A percentile compares a stretch with the other conserved stretches of the same genome.
phyloP scores from a whole-genome alignment of 176 grass and related monocot species.

The Cocos nucifera region DNA sequence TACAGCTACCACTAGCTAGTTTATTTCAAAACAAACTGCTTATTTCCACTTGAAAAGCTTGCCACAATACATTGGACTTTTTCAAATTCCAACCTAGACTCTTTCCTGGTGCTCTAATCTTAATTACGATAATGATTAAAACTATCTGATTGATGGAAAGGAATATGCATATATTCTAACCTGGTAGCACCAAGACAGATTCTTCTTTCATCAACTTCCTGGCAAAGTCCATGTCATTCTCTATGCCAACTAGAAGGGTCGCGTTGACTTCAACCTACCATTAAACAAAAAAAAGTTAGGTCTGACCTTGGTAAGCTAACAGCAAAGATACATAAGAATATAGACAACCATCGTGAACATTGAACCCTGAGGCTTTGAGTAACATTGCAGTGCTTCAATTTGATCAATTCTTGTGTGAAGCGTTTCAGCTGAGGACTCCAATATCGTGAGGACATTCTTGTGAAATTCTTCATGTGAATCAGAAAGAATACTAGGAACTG shows the following conservation, averaged over 20 bases:
- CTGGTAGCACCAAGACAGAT: slow-evolving; percentile 63
- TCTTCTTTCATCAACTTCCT: slow-evolving; percentile 85
- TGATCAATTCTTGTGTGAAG: slow-evolving; percentile 47
- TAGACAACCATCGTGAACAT: slow-evolving; percentile 84
- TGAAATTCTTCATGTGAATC: slow-evolving; percentile 55
- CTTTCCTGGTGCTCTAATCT: too few relatives aligned
- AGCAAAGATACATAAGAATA: neutral
- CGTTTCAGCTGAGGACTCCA: slow-evolving; percentile 53
- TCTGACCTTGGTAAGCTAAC: too few relatives aligned
- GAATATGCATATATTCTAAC: slow-evolving; percentile 18
- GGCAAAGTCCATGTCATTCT: slow-evolving; percentile 70
- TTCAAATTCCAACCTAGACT: too few relatives aligned
- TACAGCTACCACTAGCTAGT: too few relatives aligned
- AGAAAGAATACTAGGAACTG: slow-evolving; percentile 55
- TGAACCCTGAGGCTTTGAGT: slow-evolving; percentile 65
- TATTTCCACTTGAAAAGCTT: too few relatives aligned
- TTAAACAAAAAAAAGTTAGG: too few relatives aligned
- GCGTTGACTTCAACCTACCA: slow-evolving; percentile 72
- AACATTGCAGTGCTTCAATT: slow-evolving; percentile 55
- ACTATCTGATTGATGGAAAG: too few relatives aligned
- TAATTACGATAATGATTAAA: too few relatives aligned
- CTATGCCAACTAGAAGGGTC: slow-evolving; percentile 42
- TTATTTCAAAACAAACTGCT: too few relatives aligned
- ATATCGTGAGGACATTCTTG: slow-evolving; percentile 28
- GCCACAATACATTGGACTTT: too few relatives aligned